A percentile compares a stretch with the other conserved stretches of the same genome.
Evolutionary conservation across 768 basidiomycete species (phyloP).

Genomic region (Lenzites betulinus): DNA sequence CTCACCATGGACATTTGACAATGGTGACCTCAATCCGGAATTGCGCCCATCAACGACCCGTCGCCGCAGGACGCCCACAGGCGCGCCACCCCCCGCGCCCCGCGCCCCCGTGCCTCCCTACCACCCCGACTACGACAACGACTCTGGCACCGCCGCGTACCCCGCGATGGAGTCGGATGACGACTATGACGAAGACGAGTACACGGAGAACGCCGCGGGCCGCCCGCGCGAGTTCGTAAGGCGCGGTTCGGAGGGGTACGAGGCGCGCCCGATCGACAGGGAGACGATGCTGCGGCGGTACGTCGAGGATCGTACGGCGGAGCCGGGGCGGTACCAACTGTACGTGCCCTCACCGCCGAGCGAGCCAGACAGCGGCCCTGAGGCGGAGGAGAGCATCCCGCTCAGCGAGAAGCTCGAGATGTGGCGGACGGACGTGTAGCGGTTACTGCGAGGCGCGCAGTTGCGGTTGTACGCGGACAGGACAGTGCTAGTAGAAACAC

Average conservation of each 20-base stretch:
- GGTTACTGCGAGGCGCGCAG: background rate
- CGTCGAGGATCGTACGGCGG: conserved; percentile 52
- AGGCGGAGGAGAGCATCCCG: conserved; percentile 35
- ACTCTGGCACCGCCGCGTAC: conserved; percentile 30
- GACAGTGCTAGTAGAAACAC: too few species aligned
- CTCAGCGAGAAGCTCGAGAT: conserved; percentile 27
- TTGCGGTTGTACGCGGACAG: too few species aligned
- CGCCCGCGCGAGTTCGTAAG: conserved; percentile 45
- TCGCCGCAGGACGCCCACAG: conserved; percentile 16
- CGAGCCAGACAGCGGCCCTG: conserved; percentile 44
- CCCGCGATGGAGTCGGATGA: conserved; percentile 22
- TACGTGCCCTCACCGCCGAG: conserved; percentile 63
- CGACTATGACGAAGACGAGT: conserved; percentile 31
- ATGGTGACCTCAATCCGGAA: conserved; percentile 72
- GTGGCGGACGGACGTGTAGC: conserved; percentile 27
- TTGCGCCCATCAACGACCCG: conserved; percentile 63
- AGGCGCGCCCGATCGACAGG: conserved; percentile 61
- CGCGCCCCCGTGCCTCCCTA: conserved; percentile 67
- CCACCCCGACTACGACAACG: conserved; percentile 66
- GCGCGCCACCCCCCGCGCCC: conserved; percentile 33
- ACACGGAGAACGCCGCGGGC: conserved; percentile 33
- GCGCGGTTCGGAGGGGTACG: conserved; percentile 82
- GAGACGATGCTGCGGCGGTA: conserved; percentile 66
- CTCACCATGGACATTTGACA: conserved; percentile 87
- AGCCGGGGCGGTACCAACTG: conserved; percentile 62